phyloP scores from a whole-genome alignment of 768 basidiomycete genomes.

The Ramaria sp. region DNA sequence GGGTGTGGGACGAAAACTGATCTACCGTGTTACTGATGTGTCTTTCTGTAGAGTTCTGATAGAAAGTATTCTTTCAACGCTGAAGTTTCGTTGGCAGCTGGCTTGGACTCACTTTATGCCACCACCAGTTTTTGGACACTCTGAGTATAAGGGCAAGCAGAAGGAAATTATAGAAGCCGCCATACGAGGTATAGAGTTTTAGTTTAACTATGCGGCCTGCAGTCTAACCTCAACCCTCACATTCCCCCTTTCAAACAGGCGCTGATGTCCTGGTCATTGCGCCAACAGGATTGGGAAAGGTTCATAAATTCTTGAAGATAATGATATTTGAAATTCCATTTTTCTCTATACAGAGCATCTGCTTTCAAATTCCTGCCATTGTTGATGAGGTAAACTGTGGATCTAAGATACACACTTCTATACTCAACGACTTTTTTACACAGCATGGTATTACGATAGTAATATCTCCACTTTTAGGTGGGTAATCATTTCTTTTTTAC shows the following conservation, averaged over 20 bases:
- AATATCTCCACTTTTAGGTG: constrained; percentile 68
- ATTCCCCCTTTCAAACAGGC: constrained; percentile 26
- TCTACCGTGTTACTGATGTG: background rate
- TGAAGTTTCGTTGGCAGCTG: background rate
- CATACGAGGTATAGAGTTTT: constrained; percentile 34
- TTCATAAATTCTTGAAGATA: constrained; percentile 16
- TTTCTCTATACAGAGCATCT: constrained; percentile 45
- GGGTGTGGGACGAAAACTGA: background rate
- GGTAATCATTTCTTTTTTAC: constrained; percentile 12
- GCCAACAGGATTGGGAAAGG: constrained; percentile 88
- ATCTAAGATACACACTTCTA: background rate
- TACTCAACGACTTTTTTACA: background rate
- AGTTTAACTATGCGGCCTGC: background rate
- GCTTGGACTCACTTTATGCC: background rate
- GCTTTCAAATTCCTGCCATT: constrained; percentile 76
- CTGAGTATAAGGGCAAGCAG: constrained; percentile 66
- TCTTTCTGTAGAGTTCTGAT: background rate
- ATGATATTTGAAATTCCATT: background rate
- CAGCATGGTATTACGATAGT: constrained; percentile 65
- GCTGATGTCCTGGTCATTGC: constrained; percentile 70
- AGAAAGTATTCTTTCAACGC: background rate
- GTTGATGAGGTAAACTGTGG: constrained; percentile 39
- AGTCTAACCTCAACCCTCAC: no score
- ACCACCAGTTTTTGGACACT: constrained; percentile 56
- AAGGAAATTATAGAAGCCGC: constrained; percentile 66